These are phyloP conservation scores for Spinacia oleracea DNA, from an alignment of 179 eudicot species.

Conservation along the genomic window DNA sequence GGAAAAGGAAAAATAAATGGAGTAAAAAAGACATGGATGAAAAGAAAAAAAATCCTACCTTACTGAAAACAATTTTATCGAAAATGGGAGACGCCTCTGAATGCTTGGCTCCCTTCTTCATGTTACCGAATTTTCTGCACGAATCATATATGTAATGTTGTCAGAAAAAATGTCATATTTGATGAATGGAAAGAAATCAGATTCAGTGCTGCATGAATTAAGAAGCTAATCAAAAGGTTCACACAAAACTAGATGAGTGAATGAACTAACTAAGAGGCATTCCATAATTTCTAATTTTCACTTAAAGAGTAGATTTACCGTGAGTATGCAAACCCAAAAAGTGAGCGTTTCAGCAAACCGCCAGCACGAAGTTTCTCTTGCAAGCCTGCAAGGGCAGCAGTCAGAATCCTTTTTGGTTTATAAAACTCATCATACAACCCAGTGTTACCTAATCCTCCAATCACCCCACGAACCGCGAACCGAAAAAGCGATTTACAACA, in stretches of 20 bases:
- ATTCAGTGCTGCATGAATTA: not conserved
- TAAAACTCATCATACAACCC: slow-evolving; percentile 5
- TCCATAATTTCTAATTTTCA: not conserved
- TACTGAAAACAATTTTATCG: slow-evolving; percentile 86
- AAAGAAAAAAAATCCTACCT: slow-evolving; percentile 45
- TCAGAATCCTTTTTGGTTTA: not conserved
- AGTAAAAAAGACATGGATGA: not conserved
- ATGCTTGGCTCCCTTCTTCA: slow-evolving; percentile 77
- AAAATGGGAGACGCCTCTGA: slow-evolving; percentile 72
- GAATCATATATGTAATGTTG: slow-evolving; percentile 4
- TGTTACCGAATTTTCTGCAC: slow-evolving; percentile 66
- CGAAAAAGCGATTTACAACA: too few relatives aligned
- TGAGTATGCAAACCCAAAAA: slow-evolving; percentile 70
- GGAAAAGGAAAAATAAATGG: not conserved
- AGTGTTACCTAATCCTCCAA: too few relatives aligned
- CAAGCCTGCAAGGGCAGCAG: slow-evolving; percentile 53
- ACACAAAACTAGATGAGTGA: not conserved
- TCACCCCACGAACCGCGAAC: too few relatives aligned
- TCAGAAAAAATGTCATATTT: not conserved
- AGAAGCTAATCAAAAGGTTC: not conserved
- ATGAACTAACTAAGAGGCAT: not conserved
- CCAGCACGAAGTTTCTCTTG: slow-evolving; percentile 79
- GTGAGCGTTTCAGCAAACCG: slow-evolving; percentile 55
- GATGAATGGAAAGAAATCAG: not conserved
- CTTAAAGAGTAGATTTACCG: slow-evolving; percentile 45